Evolutionary conservation across 495 filamentous ascomycete genomes (phyloP).

Genomic region (Neurospora sp.): DNA sequence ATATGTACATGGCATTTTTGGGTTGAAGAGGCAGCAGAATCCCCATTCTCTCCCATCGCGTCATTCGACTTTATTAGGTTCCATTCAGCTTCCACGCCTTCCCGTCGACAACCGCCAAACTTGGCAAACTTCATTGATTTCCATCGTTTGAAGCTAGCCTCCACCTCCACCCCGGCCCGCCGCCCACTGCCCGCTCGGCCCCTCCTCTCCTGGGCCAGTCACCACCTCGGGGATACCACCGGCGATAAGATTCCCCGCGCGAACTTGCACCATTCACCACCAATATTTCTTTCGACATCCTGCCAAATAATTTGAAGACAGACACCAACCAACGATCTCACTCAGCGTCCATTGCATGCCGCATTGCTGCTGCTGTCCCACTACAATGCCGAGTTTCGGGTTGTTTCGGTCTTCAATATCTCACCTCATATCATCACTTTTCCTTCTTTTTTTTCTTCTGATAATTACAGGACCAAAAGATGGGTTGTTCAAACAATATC

Average conservation of each 20-base stretch:
- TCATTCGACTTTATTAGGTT: neutral
- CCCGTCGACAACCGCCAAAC: neutral
- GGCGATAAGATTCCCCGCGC: neutral
- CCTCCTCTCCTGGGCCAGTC: neutral
- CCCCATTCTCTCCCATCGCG: neutral
- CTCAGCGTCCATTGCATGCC: neutral
- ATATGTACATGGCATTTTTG: neutral
- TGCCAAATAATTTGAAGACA: neutral
- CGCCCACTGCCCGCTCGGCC: neutral
- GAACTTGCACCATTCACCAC: neutral
- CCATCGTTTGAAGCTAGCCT: too few species aligned
- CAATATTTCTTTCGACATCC: neutral
- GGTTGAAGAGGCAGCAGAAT: neutral
- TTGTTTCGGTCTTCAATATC: neutral
- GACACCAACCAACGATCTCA: neutral
- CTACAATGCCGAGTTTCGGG: neutral
- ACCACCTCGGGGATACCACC: neutral
- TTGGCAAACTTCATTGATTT: neutral
- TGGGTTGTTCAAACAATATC: neutral
- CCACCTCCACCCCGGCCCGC: neutral
- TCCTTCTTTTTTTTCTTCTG: neutral
- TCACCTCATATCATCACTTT: neutral
- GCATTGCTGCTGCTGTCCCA: neutral
- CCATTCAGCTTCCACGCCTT: neutral
- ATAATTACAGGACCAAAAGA: neutral